Conservation (phyloP, 208 protist species). For the Trypanosoma avium region DNA sequence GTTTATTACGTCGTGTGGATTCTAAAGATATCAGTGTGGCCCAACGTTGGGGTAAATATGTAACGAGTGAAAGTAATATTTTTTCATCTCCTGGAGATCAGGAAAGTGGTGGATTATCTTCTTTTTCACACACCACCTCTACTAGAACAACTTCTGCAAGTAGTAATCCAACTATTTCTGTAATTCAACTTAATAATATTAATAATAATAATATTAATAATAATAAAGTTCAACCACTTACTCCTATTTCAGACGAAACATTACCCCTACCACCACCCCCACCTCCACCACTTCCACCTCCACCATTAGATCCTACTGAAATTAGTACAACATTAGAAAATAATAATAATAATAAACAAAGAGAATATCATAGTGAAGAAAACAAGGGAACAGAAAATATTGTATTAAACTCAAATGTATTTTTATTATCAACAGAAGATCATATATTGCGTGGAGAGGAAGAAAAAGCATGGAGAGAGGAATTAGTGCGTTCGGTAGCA, state of each 20-base stretch:
- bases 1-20: conserved; percentile 6
- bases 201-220: neutral
- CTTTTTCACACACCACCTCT: neutral
- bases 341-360: too few species aligned
- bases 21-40: neutral
- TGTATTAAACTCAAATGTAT: too few species aligned
- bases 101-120: conserved; percentile 6
- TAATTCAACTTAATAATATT: neutral
- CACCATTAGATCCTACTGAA: too few species aligned
- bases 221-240: neutral
- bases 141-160: conserved; percentile 4
- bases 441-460: too few species aligned
- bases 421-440: too few species aligned
- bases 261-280: too few species aligned
- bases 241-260: neutral
- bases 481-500: conserved; percentile 24
- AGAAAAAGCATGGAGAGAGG: conserved; percentile 10
- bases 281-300: too few species aligned
- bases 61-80: neutral
- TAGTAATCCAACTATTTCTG: neutral
- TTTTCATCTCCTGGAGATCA: neutral
- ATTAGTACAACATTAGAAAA: too few species aligned
- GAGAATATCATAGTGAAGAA: too few species aligned
- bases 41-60: conserved; percentile 15
- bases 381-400: too few species aligned